These are phyloP conservation scores for Aspergillus ostianus DNA, from an alignment of 495 filamentous ascomycete species.

Conservation along the genomic window DNA sequence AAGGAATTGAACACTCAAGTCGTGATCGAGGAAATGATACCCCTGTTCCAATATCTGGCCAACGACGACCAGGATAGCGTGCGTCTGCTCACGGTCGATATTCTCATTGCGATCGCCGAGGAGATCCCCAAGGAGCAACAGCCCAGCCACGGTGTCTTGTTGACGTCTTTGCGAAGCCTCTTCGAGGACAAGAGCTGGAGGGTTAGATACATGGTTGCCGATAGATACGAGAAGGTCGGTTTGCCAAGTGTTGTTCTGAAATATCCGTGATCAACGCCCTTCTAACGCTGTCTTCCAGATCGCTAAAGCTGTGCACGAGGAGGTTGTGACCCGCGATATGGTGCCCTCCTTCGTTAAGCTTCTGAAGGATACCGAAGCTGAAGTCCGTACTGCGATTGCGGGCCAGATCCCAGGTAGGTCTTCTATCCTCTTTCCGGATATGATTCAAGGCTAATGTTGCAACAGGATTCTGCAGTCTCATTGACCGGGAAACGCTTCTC, in stretches of 20 bases:
- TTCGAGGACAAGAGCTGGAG: conserved; percentile 99
- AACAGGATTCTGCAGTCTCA: conserved; percentile 82
- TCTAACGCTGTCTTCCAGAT: conserved; percentile 56
- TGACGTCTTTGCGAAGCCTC: conserved; percentile 84
- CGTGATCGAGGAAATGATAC: conserved; percentile 98
- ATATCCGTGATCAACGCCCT: not conserved
- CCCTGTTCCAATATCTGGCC: conserved; percentile 94
- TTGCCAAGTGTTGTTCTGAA: conserved; percentile 7
- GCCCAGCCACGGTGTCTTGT: conserved; percentile 86
- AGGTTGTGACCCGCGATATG: conserved; percentile 89
- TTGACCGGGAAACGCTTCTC: conserved; percentile 83
- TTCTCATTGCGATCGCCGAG: conserved; percentile 94
- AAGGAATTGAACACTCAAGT: conserved; percentile 89
- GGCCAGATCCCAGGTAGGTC: conserved; percentile 87
- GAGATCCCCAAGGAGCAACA: conserved; percentile 98
- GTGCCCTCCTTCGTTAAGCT: conserved; percentile 97
- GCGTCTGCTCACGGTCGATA: conserved; percentile 90
- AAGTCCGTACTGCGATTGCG: conserved; percentile 95
- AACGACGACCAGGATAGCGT: conserved; percentile 97
- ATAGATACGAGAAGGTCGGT: conserved; percentile 91
- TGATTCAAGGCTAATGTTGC: conserved; percentile 14
- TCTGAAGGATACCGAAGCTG: conserved; percentile 93
- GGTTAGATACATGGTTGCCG: conserved; percentile 98
- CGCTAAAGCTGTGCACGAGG: conserved; percentile 96
- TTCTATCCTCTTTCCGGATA: conserved; percentile 1